Evolutionary conservation across 2,329 filamentous ascomycete genomes (phyloP).

Genomic region (Fusarium dlaminii): DNA sequence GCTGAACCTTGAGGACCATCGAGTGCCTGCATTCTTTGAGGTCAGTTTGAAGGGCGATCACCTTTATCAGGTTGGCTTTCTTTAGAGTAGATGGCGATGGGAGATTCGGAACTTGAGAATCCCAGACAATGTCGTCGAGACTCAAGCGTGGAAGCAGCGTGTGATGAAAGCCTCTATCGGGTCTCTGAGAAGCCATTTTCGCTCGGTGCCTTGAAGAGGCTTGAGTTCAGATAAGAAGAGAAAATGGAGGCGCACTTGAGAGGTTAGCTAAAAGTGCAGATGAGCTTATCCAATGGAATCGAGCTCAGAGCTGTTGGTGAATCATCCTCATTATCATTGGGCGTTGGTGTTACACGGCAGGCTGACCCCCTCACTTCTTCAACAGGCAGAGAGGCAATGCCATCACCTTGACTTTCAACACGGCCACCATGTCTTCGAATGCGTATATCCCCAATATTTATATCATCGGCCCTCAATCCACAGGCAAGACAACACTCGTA

Average conservation of each 20-base stretch:
- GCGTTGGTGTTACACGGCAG: not conserved
- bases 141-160: not conserved
- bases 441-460: constrained; percentile 43
- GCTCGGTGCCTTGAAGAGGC: not conserved
- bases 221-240: too few species aligned
- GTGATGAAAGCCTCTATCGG: not conserved
- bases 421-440: not conserved
- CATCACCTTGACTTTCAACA: fast-evolving
- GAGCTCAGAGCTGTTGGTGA: not conserved
- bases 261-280: not conserved
- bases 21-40: not conserved
- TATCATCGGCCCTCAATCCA: constrained; percentile 56
- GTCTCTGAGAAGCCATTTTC: not conserved
- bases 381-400: fast-evolving
- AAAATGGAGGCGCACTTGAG: fast-evolving
- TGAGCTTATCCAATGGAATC: not conserved
- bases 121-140: not conserved
- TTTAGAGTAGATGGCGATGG: not conserved
- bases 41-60: not conserved
- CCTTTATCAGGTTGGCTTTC: not conserved
- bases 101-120: not conserved
- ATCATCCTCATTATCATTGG: not conserved
- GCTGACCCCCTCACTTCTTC: not conserved
- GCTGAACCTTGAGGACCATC: not conserved
- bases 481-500: constrained; percentile 57